Evolutionary conservation across 768 basidiomycete species (phyloP), one percentile per base, ranked within the genome.

Genomic region (Tremella yokohamensis): DNA sequence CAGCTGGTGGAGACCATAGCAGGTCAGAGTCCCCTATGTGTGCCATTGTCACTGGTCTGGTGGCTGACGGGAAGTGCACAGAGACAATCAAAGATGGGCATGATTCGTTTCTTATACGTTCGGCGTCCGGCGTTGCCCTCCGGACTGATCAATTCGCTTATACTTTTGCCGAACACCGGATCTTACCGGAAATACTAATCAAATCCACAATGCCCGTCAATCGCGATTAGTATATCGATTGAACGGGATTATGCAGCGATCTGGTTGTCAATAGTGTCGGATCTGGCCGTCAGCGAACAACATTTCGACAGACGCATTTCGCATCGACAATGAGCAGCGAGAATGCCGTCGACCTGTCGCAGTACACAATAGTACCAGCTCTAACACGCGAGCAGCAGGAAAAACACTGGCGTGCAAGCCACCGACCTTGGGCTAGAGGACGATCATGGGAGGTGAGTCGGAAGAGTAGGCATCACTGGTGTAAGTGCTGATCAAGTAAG

Each of bases 1-100:
- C 61, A 48, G 60, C 53, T n/a, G 53, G 19, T 4, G 70, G 70
- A 7, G 55, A 40, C 63, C 65, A 68, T 34, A 73, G 60, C 20
- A 56, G 58, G 2, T 60, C 58, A 16, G 15, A 19, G 42, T 56
- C 49, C 38, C 19, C 16, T 16, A n/a, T 16, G 2, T 22, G 12
- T 37, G 19, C 50, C 11, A 29, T 51, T 16, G 24, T 29, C n/a
- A 19, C 18, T 26, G 20, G 26, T 16, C 12, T 38, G 12, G 53
- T 22, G 19, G 37, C 40, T 12, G 40, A 45, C 42, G 22, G 4
- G 4, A 24, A 4, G 22, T 45, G 42, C 42, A 45, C 6, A 24
- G 8, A 45, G 22, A 24, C 18, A 16, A 45, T 18, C 15, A 15
- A 45, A 4, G 42, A 6, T 18, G 42, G 22, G 15, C 4, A 16